These are phyloP conservation scores for Myxozyma neotropica DNA, from an alignment of 805 yeast genomes.

Conservation along the genomic window DNA sequence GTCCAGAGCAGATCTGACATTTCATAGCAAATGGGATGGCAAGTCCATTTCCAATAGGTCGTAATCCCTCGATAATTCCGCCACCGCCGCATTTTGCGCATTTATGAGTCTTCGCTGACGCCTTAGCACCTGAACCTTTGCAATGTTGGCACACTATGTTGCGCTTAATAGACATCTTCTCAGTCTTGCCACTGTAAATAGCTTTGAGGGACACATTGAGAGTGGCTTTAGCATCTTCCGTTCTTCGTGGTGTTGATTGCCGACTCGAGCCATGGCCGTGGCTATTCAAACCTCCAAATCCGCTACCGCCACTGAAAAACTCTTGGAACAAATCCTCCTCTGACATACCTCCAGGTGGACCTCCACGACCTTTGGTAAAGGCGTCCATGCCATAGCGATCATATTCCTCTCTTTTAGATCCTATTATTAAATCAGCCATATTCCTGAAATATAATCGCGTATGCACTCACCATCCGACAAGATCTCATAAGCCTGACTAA, in stretches of 20 bases:
- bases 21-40: slow-evolving; percentile 61
- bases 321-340: slow-evolving; percentile 68
- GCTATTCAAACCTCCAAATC: slow-evolving; percentile 32
- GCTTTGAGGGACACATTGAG: slow-evolving; percentile 71
- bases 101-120: slow-evolving; percentile 54
- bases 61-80: slow-evolving; percentile 62
- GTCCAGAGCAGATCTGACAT: slow-evolving; percentile 73
- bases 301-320: slow-evolving; percentile 47
- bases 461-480: slow-evolving; percentile 58
- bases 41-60: slow-evolving; percentile 73
- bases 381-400: slow-evolving; percentile 43
- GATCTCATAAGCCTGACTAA: slow-evolving; percentile 83
- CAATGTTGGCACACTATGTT: slow-evolving; percentile 73
- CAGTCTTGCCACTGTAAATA: slow-evolving; percentile 75
- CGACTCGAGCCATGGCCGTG: slow-evolving; percentile 31
- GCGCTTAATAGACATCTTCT: slow-evolving; percentile 72
- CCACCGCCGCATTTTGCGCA: slow-evolving; percentile 75
- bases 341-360: slow-evolving; percentile 45
- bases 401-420: slow-evolving; percentile 40
- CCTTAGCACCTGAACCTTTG: slow-evolving; percentile 60
- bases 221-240: slow-evolving; percentile 69
- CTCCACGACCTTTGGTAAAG: slow-evolving; percentile 44
- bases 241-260: slow-evolving; percentile 42
- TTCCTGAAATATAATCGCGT: not conserved
- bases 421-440: slow-evolving; percentile 1